phyloP scores from a whole-genome alignment of 306 rosid genomes.

The Cucumis cinereus region DNA sequence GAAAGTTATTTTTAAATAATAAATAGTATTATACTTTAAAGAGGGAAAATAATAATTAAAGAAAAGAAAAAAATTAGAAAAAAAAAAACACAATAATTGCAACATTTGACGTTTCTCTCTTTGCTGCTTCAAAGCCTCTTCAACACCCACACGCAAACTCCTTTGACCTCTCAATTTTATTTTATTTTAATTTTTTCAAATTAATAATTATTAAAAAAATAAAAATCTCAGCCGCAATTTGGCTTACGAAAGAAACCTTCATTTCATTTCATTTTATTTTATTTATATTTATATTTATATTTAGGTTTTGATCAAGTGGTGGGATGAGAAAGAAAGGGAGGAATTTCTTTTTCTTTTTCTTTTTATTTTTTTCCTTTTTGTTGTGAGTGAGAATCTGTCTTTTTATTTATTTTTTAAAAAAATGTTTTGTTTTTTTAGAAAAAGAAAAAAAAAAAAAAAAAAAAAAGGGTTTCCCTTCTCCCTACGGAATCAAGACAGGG shows the following conservation, averaged over 20 bases:
- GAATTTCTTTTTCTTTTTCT: background rate
- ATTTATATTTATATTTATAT: too few relatives aligned
- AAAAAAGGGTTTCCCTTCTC: slow-evolving; percentile 34
- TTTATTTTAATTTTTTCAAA: background rate
- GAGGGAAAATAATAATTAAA: too few relatives aligned
- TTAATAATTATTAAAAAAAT: background rate
- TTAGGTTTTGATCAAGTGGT: slow-evolving; percentile 5
- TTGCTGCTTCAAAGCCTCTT: slow-evolving; percentile 20
- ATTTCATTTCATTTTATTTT: too few relatives aligned
- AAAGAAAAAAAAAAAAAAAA: background rate
- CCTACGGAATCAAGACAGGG: slow-evolving; percentile 37
- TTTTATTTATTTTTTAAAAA: background rate
- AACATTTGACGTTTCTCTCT: slow-evolving; percentile 52
- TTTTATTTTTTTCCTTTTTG: background rate
- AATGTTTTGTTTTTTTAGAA: background rate
- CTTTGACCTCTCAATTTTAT: slow-evolving; percentile 41
- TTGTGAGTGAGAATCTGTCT: background rate
- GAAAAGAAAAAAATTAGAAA: background rate
- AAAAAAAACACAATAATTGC: slow-evolving; percentile 51
- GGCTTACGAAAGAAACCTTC: slow-evolving; percentile 38
- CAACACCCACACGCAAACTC: slow-evolving; percentile 80
- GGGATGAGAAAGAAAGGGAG: slow-evolving; percentile 24
- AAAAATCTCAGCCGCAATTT: slow-evolving; percentile 54
- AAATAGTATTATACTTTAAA: too few relatives aligned
- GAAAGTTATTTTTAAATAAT: background rate